Evolutionary conservation across 1,284 basidiomycete genomes (phyloP).

Genomic region (Laetiporus sulphureus): DNA sequence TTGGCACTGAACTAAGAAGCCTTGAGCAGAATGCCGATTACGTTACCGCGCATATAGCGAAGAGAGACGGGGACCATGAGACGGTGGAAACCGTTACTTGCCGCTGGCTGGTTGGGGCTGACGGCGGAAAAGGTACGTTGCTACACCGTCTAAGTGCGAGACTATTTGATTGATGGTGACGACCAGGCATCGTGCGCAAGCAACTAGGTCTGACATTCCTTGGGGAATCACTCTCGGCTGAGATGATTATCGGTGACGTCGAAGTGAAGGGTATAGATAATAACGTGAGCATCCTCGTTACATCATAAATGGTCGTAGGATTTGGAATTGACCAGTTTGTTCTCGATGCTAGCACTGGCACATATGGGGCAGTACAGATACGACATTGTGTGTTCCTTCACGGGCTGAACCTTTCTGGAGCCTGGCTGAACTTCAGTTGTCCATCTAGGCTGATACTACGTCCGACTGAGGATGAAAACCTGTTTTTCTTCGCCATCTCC

Average conservation of each 20-base stretch:
- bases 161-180: neutral
- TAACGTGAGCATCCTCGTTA: constrained; percentile 10
- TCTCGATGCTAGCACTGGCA: neutral
- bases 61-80: constrained; percentile 6
- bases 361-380: neutral
- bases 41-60: constrained; percentile 13
- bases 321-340: neutral
- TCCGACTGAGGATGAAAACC: constrained; percentile 1
- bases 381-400: neutral
- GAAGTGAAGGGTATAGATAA: constrained; percentile 17
- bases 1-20: constrained; percentile 21
- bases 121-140: constrained; percentile 28
- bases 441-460: constrained; percentile 1
- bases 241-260: constrained; percentile 25
- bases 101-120: constrained; percentile 28
- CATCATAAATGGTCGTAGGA: neutral
- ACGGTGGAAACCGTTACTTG: constrained; percentile 9
- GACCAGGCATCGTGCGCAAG: constrained; percentile 21
- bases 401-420: neutral
- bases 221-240: constrained; percentile 24
- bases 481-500: neutral
- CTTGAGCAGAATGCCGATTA: constrained; percentile 20
- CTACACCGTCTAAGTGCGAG: neutral
- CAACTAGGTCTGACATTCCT: constrained; percentile 21
- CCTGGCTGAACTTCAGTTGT: neutral